A percentile compares a stretch with the other conserved stretches of the same genome.
Conservation (phyloP, 2,329 filamentous ascomycete species). For the Epichloe amarillans region DNA sequence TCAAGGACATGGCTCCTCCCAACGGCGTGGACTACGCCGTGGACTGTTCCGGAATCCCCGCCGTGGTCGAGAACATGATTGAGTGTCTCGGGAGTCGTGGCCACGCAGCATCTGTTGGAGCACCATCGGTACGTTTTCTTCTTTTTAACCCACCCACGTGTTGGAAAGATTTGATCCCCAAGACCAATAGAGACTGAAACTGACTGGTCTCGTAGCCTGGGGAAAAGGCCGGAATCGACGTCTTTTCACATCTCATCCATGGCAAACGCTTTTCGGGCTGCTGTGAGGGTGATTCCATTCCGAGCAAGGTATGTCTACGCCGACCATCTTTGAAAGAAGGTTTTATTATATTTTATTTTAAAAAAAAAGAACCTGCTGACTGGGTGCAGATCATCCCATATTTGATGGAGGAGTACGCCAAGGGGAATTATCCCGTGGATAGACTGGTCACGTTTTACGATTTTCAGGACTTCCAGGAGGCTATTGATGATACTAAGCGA, state of each 20-base stretch:
- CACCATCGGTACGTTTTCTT: not conserved
- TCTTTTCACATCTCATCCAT: not conserved
- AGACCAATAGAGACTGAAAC: not conserved
- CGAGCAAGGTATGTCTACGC: not conserved
- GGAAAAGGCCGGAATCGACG: not conserved
- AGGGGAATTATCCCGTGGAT: constrained; percentile 1
- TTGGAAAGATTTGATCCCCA: too few species aligned
- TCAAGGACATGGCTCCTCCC: constrained; percentile 9
- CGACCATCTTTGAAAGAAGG: not conserved
- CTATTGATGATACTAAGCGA: not conserved
- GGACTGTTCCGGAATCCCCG: constrained; percentile 20
- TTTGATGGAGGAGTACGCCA: not conserved
- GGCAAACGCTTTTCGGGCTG: not conserved
- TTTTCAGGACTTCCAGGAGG: not conserved
- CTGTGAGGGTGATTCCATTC: constrained; percentile 1
- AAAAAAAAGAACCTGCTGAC: not conserved
- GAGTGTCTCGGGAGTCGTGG: constrained; percentile 23
- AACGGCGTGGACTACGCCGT: constrained; percentile 19
- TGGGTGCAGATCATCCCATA: not conserved
- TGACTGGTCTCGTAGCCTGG: not conserved
- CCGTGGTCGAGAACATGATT: constrained; percentile 31
- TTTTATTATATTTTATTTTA: too few species aligned
- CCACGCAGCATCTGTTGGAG: not conserved
- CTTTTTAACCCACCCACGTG: too few species aligned
- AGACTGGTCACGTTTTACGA: not conserved